Percentiles rank a stretch among this genome's conserved stretches.
Evolutionary conservation across 2,329 filamentous ascomycete genomes (phyloP).

Genomic region (Botrytis pseudocinerea): DNA sequence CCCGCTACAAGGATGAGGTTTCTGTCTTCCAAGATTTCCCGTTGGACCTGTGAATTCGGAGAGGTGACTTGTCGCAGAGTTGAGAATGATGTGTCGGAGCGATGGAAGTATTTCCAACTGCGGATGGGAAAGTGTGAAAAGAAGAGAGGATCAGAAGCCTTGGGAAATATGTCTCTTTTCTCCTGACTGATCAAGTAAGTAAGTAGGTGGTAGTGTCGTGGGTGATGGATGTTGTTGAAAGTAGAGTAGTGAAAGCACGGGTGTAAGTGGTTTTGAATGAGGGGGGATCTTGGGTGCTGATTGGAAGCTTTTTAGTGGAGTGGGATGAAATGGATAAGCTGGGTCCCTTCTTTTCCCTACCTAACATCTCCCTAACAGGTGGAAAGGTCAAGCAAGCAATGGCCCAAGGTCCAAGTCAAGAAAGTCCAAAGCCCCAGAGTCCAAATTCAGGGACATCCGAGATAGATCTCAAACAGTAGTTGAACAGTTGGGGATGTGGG

Average conservation of each 20-base stretch:
- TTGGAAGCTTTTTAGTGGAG: slow-evolving; percentile 6
- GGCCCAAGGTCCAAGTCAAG: not conserved
- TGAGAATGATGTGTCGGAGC: not conserved
- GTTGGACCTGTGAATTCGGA: not conserved
- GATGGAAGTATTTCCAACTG: not conserved
- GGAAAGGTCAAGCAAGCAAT: not conserved
- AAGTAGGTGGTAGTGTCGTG: not conserved
- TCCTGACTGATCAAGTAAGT: not conserved
- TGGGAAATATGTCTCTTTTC: not conserved
- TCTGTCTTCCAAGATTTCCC: not conserved
- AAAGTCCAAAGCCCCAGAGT: no score
- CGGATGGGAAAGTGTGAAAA: not conserved
- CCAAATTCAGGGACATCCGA: slow-evolving; percentile 3
- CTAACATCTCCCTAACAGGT: not conserved
- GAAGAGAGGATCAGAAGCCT: not conserved
- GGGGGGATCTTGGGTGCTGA: not conserved
- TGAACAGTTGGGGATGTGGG: not conserved
- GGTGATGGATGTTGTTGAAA: slow-evolving; percentile 1
- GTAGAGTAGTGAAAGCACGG: not conserved
- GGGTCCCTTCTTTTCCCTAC: not conserved
- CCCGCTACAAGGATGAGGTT: slow-evolving; percentile 22
- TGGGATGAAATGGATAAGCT: slow-evolving; percentile 2
- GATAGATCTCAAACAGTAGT: not conserved
- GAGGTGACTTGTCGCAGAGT: not conserved
- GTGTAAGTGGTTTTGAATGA: not conserved